Conservation (phyloP, 805 yeast genomes). For the Candida berthetii region DNA sequence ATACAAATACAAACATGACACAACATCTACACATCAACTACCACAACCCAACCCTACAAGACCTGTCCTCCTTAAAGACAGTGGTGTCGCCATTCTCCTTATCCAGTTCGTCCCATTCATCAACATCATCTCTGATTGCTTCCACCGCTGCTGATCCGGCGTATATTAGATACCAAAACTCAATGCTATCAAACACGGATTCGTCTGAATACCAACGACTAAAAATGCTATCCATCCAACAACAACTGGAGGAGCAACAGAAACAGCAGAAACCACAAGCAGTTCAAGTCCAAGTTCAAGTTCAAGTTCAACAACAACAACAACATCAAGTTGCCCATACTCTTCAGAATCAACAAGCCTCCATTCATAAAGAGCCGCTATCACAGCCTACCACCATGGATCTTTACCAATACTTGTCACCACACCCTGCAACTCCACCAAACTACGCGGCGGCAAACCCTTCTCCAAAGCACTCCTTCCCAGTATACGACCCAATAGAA, state of each 20-base stretch:
- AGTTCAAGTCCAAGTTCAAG: too few relatives aligned
- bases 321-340: too few relatives aligned
- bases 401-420: constrained; percentile 26
- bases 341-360: too few relatives aligned
- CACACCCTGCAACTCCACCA: constrained; percentile 29
- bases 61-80: neutral
- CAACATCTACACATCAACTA: neutral
- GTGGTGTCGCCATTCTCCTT: neutral
- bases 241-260: too few relatives aligned
- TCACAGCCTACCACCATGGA: constrained; percentile 12
- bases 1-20: too few relatives aligned
- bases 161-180: constrained; percentile 1
- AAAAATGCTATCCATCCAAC: too few relatives aligned
- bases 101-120: neutral
- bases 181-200: neutral
- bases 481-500: constrained; percentile 25
- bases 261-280: too few relatives aligned
- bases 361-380: too few relatives aligned
- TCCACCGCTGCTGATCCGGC: neutral
- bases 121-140: neutral
- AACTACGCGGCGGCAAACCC: constrained; percentile 20
- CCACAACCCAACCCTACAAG: neutral
- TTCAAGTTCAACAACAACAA: too few relatives aligned
- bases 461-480: constrained; percentile 21
- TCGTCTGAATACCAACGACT: neutral